Evolutionary conservation across 2,329 filamentous ascomycete species (phyloP).

Genomic region (Gyromitra esculenta): DNA sequence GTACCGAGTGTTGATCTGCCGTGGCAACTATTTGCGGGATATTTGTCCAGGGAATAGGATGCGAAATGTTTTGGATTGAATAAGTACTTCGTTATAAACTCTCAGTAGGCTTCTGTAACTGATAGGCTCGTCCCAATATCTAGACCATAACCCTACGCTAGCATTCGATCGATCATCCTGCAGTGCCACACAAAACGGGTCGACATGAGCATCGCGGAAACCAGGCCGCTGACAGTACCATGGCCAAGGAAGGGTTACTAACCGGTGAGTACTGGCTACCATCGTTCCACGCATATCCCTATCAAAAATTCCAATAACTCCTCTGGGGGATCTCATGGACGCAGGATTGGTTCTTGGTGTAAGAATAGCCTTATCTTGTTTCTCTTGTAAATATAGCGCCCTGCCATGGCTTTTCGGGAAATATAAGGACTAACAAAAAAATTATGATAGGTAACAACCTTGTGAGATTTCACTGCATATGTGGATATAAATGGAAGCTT

Average conservation of each 20-base stretch:
- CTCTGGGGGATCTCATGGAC: constrained; percentile 2
- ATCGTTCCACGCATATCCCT: constrained; percentile 7
- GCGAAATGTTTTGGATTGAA: constrained; percentile 4
- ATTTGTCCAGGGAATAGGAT: background rate
- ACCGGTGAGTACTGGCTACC: constrained; percentile 1
- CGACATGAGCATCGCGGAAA: constrained; percentile 7
- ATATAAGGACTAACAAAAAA: constrained; percentile 13
- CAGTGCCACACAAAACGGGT: constrained; percentile 28
- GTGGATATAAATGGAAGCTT: constrained; percentile 45
- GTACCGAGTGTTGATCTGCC: background rate
- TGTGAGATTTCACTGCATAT: constrained; percentile 24
- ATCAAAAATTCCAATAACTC: constrained; percentile 1
- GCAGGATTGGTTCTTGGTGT: constrained; percentile 18
- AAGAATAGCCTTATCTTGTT: constrained; percentile 37
- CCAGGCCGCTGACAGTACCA: constrained; percentile 8
- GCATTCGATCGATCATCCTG: constrained; percentile 20
- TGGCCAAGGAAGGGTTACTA: background rate
- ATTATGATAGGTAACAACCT: constrained; percentile 44
- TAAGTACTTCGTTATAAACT: background rate
- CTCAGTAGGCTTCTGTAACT: background rate
- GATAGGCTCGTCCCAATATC: constrained; percentile 26
- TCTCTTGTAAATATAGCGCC: background rate
- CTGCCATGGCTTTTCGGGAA: background rate
- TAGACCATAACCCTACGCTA: constrained; percentile 1
- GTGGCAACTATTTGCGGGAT: background rate